Percentiles rank a stretch among this genome's conserved stretches.
Evolutionary conservation across 192 early-diverging fungal species (phyloP).

Genomic region (Gonapodya prolifera): DNA sequence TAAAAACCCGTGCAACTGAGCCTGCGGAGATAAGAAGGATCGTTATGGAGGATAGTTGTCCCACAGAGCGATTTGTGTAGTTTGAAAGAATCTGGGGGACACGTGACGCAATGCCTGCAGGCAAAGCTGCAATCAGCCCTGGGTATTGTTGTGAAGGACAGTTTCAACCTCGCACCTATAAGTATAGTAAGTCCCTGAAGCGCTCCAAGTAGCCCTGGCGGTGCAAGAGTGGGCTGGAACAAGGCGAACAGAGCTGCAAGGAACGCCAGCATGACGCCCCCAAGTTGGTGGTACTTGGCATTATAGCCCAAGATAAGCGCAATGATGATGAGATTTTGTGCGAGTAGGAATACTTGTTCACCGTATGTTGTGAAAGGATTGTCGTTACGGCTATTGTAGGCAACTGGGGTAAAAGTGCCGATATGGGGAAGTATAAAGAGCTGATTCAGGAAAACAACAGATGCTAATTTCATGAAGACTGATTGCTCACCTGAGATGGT

Average conservation of each 20-base stretch:
- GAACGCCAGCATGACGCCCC: background rate
- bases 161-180: conserved; percentile 10
- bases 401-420: conserved; percentile 48
- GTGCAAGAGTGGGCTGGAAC: conserved; percentile 30
- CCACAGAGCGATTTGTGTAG: conserved; percentile 69
- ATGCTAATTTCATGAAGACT: background rate
- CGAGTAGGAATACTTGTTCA: conserved; percentile 57
- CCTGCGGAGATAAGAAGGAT: conserved; percentile 82
- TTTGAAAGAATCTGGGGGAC: conserved; percentile 84
- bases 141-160: conserved; percentile 47
- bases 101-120: conserved; percentile 52
- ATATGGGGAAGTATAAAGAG: background rate
- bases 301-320: conserved; percentile 49
- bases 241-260: conserved; percentile 25
- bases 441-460: background rate
- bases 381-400: conserved; percentile 71
- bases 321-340: conserved; percentile 72
- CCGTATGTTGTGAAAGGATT: conserved; percentile 75
- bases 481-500: background rate
- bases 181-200: conserved; percentile 24
- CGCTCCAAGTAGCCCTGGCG: conserved; percentile 31
- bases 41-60: conserved; percentile 82
- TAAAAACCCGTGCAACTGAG: conserved; percentile 73
- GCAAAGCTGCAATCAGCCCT: background rate
- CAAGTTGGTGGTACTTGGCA: conserved; percentile 7